A percentile compares a stretch with the other conserved stretches of the same genome.
Evolutionary conservation across 371 early-diverging fungal species (phyloP).

Genomic region (Mucor sp.): DNA sequence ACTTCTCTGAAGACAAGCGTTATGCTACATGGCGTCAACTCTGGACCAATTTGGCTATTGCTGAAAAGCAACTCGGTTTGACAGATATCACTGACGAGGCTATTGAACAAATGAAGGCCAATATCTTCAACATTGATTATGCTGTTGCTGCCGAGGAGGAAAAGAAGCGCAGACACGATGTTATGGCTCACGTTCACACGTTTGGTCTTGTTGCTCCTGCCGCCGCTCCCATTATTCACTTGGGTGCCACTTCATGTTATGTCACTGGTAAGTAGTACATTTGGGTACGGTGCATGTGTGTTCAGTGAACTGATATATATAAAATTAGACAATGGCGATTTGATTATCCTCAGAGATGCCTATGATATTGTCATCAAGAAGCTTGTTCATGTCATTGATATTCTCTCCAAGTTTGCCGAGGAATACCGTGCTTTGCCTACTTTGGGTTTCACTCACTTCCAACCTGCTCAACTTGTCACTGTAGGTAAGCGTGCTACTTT

Average conservation of each 20-base stretch:
- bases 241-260: conserved; percentile 98
- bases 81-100: conserved; percentile 86
- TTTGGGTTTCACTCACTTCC: conserved; percentile 98
- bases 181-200: conserved; percentile 98
- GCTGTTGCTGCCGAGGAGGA: conserved; percentile 90
- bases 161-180: conserved; percentile 94
- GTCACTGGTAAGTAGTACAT: conserved; percentile 66
- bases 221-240: conserved; percentile 95
- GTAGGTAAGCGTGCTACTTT: conserved; percentile 97
- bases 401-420: conserved; percentile 78
- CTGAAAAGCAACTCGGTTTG: conserved; percentile 91
- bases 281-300: neutral
- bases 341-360: conserved; percentile 93
- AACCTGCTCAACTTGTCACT: conserved; percentile 97
- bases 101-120: conserved; percentile 83
- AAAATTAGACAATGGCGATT: conserved; percentile 86
- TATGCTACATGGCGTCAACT: conserved; percentile 94
- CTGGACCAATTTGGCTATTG: conserved; percentile 92
- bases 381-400: conserved; percentile 81
- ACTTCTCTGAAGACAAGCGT: conserved; percentile 94
- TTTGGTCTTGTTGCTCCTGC: conserved; percentile 91
- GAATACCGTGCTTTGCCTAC: conserved; percentile 88
- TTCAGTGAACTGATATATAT: neutral
- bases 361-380: conserved; percentile 91
- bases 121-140: conserved; percentile 91